Base-by-base conservation (phyloP, 1,139 yeast species). In the Magnusiomyces suaveolens region DNA sequence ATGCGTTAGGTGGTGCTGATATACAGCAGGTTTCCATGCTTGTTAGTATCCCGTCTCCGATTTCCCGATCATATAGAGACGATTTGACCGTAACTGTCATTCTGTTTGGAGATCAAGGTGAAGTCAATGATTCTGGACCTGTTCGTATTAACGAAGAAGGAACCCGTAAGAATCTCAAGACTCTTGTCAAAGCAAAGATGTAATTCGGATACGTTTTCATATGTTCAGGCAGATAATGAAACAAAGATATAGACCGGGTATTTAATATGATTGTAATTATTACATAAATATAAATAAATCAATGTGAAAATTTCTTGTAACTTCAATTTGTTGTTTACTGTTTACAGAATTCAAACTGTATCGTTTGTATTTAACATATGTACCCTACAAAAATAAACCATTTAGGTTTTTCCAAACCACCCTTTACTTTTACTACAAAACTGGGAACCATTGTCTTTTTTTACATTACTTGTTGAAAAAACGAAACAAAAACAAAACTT, bases 61-160 rank as follows among this genome's bases (percentile, higher is more conserved):
- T 86, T 60, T 86, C 96, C 23, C 81, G 98, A 69, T 79, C 88
- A 52, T 92, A 90, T 70, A 81, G 98, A 69, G 98, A 92, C 72
- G 98, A 92, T 67, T 76, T 92, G 65, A 90, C 97, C 0, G 97
- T 90, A 10, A 89, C 97, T 1, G 98, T 92, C 26, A 89, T 90
- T 2, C 92, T 92, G 70, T 92, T 92, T 67, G 95, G 94, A 16
- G 77, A 79, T 23, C 61, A 61, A 4, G 64, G 60, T 25, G 62
- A 56, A 23, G 59, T 25, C n/a, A 54, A 56, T 16, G 46, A 46
- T 18, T 21, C 49, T 25, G 58, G 58, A 2, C 26, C 53, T 6
- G 54, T 56, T 18, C 25, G 53, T 23, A 54, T 56, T 24, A 56
- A 56, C 39, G 58, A 56, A 36, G 52, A 47, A 24, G 58, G 53